Evolutionary conservation across 768 basidiomycete genomes (phyloP).

Genomic region (Dioszegia aurantiaca): DNA sequence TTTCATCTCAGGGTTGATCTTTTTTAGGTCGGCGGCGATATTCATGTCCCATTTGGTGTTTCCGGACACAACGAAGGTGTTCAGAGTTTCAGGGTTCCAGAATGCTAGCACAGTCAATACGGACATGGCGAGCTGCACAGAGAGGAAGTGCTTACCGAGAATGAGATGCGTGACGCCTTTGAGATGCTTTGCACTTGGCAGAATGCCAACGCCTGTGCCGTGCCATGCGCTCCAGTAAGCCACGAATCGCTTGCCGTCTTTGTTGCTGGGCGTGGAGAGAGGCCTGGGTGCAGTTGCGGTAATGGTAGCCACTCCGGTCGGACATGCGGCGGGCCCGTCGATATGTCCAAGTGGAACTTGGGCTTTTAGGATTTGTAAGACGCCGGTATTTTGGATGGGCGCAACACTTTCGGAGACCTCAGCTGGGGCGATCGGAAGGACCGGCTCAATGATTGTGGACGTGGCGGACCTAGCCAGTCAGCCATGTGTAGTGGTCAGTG

Average conservation of each 20-base stretch:
- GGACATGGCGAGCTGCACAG: too few species aligned
- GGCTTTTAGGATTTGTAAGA: too few species aligned
- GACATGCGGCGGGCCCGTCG: not conserved
- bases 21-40: slow-evolving; percentile 5
- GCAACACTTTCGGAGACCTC: too few species aligned
- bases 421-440: too few species aligned
- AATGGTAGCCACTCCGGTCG: not conserved
- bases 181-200: slow-evolving; percentile 18
- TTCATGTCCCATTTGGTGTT: slow-evolving; percentile 17
- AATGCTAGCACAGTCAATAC: not conserved
- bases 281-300: not conserved
- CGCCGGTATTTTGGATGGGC: too few species aligned
- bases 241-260: slow-evolving; percentile 13
- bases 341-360: too few species aligned
- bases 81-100: not conserved
- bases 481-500: too few species aligned
- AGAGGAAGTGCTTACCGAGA: slow-evolving; percentile 15
- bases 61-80: not conserved
- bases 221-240: slow-evolving; percentile 30
- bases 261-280: not conserved
- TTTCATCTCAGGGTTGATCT: slow-evolving; percentile 18
- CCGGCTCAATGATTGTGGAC: too few species aligned
- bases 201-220: not conserved
- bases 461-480: too few species aligned
- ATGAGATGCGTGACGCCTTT: slow-evolving; percentile 32